These are phyloP conservation scores for Posidonia australis DNA, from an alignment of 106 monocot species.

Conservation along the genomic window DNA sequence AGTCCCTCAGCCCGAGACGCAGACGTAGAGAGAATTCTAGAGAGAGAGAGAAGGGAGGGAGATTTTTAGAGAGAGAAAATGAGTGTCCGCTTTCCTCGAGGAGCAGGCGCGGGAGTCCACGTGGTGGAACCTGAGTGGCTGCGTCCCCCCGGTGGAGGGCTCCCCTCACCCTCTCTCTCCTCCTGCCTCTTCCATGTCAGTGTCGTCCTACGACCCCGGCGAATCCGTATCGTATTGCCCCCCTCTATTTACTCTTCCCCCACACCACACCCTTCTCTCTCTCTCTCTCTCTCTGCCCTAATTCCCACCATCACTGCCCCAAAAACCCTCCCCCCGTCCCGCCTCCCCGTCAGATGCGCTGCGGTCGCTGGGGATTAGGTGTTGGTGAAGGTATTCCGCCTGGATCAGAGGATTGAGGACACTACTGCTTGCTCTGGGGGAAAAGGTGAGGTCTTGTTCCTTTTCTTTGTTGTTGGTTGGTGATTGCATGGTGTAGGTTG, in stretches of 20 bases:
- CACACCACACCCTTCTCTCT: background rate
- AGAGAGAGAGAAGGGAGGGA: slow-evolving; percentile 3
- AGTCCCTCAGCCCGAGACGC: background rate
- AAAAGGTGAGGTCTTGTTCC: background rate
- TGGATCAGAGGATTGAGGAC: background rate
- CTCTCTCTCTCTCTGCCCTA: slow-evolving; percentile 16
- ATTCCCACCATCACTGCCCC: slow-evolving; percentile 1
- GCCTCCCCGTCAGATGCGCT: background rate
- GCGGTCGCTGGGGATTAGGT: background rate
- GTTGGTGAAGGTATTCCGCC: background rate
- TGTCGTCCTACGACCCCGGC: slow-evolving; percentile 33
- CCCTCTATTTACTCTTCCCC: slow-evolving; percentile 1
- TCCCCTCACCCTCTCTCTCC: slow-evolving; percentile 2
- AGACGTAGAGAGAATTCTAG: background rate
- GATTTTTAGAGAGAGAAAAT: slow-evolving; percentile 2
- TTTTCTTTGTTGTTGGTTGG: slow-evolving; percentile 2
- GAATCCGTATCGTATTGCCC: slow-evolving; percentile 32
- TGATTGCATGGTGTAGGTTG: background rate
- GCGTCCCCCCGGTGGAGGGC: slow-evolving; percentile 2
- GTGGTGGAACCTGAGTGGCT: slow-evolving; percentile 8
- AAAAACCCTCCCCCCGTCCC: background rate
- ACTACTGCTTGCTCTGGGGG: background rate
- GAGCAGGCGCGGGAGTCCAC: slow-evolving; percentile 4
- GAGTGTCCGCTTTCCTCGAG: slow-evolving; percentile 9
- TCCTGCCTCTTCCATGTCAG: slow-evolving; percentile 18